Evolutionary conservation across 225 moss, liverwort and hornwort species (phyloP).

Genomic region (Neckera pumila): DNA sequence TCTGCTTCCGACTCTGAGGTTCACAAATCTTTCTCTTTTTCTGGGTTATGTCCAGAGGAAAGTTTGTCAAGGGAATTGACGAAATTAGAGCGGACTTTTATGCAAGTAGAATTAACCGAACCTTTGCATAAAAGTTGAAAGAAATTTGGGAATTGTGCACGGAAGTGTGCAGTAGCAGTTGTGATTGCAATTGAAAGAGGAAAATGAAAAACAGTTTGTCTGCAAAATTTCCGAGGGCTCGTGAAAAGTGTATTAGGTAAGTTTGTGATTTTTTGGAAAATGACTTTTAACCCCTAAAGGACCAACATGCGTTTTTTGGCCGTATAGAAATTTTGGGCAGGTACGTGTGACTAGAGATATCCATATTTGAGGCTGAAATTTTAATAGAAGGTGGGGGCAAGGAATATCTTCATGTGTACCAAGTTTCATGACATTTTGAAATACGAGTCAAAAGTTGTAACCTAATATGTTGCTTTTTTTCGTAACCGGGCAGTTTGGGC

Average conservation of each 20-base stretch:
- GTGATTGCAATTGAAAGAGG: neutral
- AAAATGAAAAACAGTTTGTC: neutral
- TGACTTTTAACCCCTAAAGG: too few species aligned
- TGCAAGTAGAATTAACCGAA: neutral
- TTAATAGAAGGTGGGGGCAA: too few species aligned
- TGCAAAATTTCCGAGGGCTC: neutral
- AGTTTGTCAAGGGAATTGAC: neutral
- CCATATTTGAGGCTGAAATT: too few species aligned
- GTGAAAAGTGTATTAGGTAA: neutral
- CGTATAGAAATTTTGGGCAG: too few species aligned
- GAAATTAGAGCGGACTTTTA: neutral
- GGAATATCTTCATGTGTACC: too few species aligned
- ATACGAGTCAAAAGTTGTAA: too few species aligned
- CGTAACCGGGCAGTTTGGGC: too few species aligned
- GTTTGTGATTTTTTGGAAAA: neutral
- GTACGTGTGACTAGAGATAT: too few species aligned
- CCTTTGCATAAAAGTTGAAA: neutral
- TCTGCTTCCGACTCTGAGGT: neutral
- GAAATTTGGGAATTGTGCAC: rapidly evolving
- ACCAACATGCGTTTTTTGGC: too few species aligned
- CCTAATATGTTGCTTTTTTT: too few species aligned
- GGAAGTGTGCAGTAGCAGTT: neutral
- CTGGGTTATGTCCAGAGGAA: neutral
- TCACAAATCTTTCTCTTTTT: neutral
- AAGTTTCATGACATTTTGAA: too few species aligned